Evolutionary conservation across 768 basidiomycete species (phyloP), one percentile per base, ranked within the genome.

Genomic region (Xanthoconium purpureum): DNA sequence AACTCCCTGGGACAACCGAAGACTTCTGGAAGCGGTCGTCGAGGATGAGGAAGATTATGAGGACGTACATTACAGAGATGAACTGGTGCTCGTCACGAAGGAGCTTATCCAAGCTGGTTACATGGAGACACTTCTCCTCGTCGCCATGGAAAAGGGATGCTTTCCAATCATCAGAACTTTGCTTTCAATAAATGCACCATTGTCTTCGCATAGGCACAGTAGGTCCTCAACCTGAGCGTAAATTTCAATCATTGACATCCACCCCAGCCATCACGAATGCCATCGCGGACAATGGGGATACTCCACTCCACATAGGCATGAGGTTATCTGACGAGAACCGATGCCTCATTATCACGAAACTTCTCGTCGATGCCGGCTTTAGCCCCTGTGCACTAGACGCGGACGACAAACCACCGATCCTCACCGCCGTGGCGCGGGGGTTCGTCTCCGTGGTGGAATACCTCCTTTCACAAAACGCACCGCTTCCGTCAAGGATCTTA

Each of bases 141-240:
- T 49, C 12, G 61, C 62, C 0, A 39, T 55, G 15, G 50, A 36
- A 15, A 63, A 33, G 3, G 53, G 53, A 42, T 63, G 50, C 5
- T n/a, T 55, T 5, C 38, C 40, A 1, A 36, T 48, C 8, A 6
- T 57, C 13, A 24, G 15, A 8, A 12, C 36, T 5, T 20, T 62
- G 7, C 33, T 62, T 24, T 50, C 46, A 1, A 14, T 39, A 11
- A 12, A 20, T 13, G 4, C 20, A 3, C 0, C 59, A 15, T 17
- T 15, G 17, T 1, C 6, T 3, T 32, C 20, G 14, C 20, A 35
- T 20, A 1, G n/a, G 8, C 3, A 6, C 38, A 39, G 58, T 58
- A 8, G 1, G 57, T 37, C 24, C 20, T 36, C 2, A 2, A 20
- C n/a, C 11, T 9, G 2, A 20, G 18, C 4, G 6, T 1, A 10